Conservation (phyloP, 768 basidiomycete species). For the Lactifluus pinguis region DNA sequence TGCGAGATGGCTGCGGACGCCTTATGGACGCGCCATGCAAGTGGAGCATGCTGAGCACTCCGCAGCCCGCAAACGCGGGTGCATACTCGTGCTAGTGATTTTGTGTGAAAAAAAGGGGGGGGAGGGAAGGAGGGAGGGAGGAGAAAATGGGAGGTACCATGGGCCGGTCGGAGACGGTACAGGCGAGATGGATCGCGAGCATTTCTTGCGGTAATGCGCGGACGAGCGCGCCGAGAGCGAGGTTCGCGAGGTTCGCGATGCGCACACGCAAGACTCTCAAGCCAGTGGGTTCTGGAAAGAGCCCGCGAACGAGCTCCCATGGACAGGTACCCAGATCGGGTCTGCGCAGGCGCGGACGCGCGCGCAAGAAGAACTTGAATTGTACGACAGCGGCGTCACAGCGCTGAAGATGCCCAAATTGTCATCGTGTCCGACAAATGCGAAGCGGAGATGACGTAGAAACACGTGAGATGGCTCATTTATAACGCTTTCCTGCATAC, state of each 20-base stretch:
- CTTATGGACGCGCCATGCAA: slow-evolving; percentile 39
- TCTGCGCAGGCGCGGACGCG: slow-evolving; percentile 39
- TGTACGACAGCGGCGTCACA: too few relatives aligned
- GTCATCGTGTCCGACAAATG: slow-evolving; percentile 56
- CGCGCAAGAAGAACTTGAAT: slow-evolving; percentile 45
- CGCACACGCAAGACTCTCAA: slow-evolving; percentile 51
- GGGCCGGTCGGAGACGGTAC: slow-evolving; percentile 40
- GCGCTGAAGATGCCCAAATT: slow-evolving; percentile 42
- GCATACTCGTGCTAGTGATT: slow-evolving; percentile 44
- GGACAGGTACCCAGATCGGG: slow-evolving; percentile 59
- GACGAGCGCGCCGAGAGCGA: slow-evolving; percentile 32
- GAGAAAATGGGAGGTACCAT: slow-evolving; percentile 32
- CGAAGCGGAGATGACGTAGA: slow-evolving; percentile 54
- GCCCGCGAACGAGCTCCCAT: slow-evolving; percentile 46
- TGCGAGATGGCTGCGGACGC: slow-evolving; percentile 27
- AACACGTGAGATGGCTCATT: slow-evolving; percentile 37
- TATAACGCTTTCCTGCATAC: background rate
- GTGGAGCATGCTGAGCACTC: slow-evolving; percentile 50
- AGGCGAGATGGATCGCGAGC: slow-evolving; percentile 45
- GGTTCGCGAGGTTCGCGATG: slow-evolving; percentile 40
- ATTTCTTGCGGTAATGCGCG: slow-evolving; percentile 30
- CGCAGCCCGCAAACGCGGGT: slow-evolving; percentile 37
- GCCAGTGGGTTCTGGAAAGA: slow-evolving; percentile 43
- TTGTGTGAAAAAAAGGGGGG: background rate
- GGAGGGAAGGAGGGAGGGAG: background rate